Base-by-base conservation (phyloP, 345 rosid species). In the Viola odorata region DNA sequence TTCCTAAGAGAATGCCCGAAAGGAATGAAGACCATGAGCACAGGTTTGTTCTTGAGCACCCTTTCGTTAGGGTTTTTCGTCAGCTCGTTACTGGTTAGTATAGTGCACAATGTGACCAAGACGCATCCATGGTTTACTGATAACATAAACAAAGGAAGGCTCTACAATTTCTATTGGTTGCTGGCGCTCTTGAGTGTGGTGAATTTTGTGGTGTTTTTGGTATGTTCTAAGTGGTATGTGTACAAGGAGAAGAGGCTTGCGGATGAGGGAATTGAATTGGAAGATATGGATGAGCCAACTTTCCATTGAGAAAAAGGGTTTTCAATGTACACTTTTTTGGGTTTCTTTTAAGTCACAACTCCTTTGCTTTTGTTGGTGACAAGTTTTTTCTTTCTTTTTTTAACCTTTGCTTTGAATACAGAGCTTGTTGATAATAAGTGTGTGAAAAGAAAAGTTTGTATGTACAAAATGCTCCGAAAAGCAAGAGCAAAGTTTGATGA, bases 1-100 rank as follows among this genome's bases (percentile, higher is more conserved):
- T 94, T 94, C 84, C 73, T 92, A 11, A 84, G 88, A 60, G 99
- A 94, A 67, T 94, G 99, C 49, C 99, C 99, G 0, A 89, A 94
- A 62, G 99, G 99, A 14, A 94, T 94, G 99, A 94, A 94, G 77
- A 91, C 95, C 0, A 94, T 94, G 89, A 89, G 97, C 74, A 89
- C 97, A 0, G 99, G 99, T 37, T 58, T 92, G 62, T 82, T 94
- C 67, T 61, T 94, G 58, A 94, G 96, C 65, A 89, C 97, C 41
- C 86, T 94, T 16, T 84, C 99, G 0, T 56, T 94, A 44, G 99
- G 99, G 57, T 89, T 87, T 72, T 92, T 92, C 69, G 12, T 87
- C 16, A 94, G 99, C 73, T 83, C 97, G 6, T 63, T 77, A 17
- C 58, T 94, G 71, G 97, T 94, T 42, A 77, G 79, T 3, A 53